phyloP scores from a whole-genome alignment of 495 filamentous ascomycete genomes.

The Xylaria palmicola region DNA sequence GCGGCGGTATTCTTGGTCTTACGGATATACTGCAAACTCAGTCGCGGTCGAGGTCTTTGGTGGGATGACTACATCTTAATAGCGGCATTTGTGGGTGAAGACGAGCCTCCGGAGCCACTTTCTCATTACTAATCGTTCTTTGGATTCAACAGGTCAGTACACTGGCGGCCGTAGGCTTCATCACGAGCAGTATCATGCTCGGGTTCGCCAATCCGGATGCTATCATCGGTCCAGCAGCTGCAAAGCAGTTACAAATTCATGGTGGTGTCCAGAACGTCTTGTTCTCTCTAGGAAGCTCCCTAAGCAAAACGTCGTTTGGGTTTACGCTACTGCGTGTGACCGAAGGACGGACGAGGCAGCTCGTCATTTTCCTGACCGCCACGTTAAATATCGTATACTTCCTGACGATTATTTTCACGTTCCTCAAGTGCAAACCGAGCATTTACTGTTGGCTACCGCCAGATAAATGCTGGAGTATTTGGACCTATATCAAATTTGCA shows the following conservation, averaged over 20 bases:
- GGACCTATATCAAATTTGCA: conserved; percentile 24
- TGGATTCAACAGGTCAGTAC: background rate
- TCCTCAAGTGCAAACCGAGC: conserved; percentile 37
- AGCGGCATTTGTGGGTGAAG: conserved; percentile 34
- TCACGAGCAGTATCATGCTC: conserved; percentile 18
- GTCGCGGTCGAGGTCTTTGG: conserved; percentile 28
- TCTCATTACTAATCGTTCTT: background rate
- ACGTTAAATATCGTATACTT: conserved; percentile 38
- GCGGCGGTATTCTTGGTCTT: conserved; percentile 32
- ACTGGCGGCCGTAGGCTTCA: conserved; percentile 20
- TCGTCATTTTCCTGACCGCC: conserved; percentile 33
- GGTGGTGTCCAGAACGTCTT: conserved; percentile 27
- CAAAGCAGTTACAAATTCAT: conserved; percentile 21
- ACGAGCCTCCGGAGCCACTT: background rate
- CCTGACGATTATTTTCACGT: conserved; percentile 41
- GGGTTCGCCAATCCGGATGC: conserved; percentile 21
- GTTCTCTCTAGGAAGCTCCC: conserved; percentile 19
- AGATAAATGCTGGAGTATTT: conserved; percentile 35
- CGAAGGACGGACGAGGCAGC: conserved; percentile 28
- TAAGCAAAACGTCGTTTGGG: conserved; percentile 39
- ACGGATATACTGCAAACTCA: conserved; percentile 32
- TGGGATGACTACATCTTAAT: conserved; percentile 41
- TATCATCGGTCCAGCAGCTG: conserved; percentile 4
- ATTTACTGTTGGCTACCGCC: conserved; percentile 32
- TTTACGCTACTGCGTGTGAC: conserved; percentile 36